A percentile compares a stretch with the other conserved stretches of the same genome.
Evolutionary conservation across 352 stramenopile genomes (phyloP).

Genomic region (Phytophthora parvispora): DNA sequence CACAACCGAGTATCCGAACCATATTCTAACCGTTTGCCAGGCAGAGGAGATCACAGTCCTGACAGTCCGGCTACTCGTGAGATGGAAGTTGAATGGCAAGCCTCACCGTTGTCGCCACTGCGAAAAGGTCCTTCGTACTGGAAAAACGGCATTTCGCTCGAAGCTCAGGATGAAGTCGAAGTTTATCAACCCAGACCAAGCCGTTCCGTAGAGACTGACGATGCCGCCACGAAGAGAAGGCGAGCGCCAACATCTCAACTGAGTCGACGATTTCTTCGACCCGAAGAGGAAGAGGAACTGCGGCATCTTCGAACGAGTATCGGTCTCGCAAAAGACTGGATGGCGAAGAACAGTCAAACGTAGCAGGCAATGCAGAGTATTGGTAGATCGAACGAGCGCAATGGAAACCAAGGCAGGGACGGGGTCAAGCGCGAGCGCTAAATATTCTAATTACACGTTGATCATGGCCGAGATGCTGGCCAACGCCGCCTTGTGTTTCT

Average conservation of each 20-base stretch:
- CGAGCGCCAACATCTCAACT: constrained; percentile 11
- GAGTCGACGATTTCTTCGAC: constrained; percentile 59
- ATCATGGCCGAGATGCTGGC: constrained; percentile 85
- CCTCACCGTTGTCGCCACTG: constrained; percentile 58
- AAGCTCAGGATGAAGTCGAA: constrained; percentile 11
- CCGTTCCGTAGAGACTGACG: background rate
- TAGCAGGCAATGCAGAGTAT: background rate
- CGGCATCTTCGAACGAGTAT: constrained; percentile 62
- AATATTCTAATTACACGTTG: constrained; percentile 82
- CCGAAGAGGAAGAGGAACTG: constrained; percentile 71
- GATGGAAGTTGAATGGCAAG: constrained; percentile 31
- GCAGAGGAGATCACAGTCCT: background rate
- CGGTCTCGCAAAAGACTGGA: constrained; percentile 77
- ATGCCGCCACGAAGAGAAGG: background rate
- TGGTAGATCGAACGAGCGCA: no score
- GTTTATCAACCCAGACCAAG: background rate
- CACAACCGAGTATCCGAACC: constrained; percentile 1
- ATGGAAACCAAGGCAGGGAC: constrained; percentile 1
- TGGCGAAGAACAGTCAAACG: constrained; percentile 28
- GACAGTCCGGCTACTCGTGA: background rate
- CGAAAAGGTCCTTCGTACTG: constrained; percentile 58
- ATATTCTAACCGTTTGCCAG: background rate
- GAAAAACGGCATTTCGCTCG: constrained; percentile 65
- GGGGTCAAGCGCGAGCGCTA: constrained; percentile 38
- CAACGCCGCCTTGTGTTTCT: constrained; percentile 87